These are phyloP conservation scores for Lactarius hengduanensis DNA, from an alignment of 768 basidiomycete genomes.

Conservation along the genomic window DNA sequence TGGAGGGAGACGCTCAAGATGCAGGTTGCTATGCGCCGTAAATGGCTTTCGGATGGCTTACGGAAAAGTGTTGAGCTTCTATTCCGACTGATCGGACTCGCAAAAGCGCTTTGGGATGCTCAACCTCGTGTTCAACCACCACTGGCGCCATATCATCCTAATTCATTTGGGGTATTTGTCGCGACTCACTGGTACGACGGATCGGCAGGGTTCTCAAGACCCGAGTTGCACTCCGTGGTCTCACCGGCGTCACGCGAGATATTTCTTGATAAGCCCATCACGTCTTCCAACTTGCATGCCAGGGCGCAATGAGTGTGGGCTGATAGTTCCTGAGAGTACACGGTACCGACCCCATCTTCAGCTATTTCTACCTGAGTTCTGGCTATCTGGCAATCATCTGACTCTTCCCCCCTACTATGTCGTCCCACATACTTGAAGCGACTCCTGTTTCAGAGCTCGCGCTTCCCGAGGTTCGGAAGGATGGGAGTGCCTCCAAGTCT, in stretches of 20 bases:
- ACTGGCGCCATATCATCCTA: no score
- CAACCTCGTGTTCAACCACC: no score
- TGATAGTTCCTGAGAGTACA: background rate
- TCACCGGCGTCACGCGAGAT: background rate
- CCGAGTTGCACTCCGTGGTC: background rate
- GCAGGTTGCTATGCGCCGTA: background rate
- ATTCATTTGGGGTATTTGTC: no score
- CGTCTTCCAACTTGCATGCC: background rate
- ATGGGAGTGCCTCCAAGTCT: background rate
- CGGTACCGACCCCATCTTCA: background rate
- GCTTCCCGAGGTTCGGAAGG: background rate
- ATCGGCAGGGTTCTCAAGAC: no score
- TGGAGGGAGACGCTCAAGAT: background rate
- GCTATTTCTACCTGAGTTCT: background rate
- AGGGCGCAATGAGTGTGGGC: background rate
- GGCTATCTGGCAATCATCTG: background rate
- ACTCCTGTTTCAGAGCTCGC: constrained; percentile 1
- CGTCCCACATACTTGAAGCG: background rate
- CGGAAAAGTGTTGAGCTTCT: background rate
- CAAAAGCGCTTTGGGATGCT: no score
- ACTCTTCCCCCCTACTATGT: background rate
- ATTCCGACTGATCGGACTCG: no score
- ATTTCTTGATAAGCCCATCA: background rate
- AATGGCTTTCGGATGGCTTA: background rate
- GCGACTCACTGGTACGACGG: no score